Evolutionary conservation across 495 filamentous ascomycete species (phyloP).

Genomic region (Xylaria telfairii): DNA sequence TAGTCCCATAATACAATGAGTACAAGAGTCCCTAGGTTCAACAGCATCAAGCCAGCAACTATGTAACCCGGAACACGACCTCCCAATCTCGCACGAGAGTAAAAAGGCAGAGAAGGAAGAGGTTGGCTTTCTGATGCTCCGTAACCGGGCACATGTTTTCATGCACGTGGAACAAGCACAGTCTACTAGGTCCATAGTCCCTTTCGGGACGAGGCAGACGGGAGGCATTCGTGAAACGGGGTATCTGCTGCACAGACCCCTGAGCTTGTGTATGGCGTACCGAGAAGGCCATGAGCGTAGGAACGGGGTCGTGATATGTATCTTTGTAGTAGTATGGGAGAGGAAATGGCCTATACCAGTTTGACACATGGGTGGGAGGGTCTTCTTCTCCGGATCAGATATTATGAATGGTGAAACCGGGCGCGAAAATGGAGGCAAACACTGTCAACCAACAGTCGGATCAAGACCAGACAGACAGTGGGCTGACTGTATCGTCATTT

Average conservation of each 20-base stretch:
- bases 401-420: not conserved
- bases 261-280: not conserved
- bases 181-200: not conserved
- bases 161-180: slow-evolving; percentile 1
- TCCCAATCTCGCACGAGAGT: not conserved
- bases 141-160: slow-evolving; percentile 12
- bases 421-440: not conserved
- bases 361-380: not conserved
- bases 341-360: not conserved
- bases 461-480: not conserved
- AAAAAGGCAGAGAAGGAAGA: not conserved
- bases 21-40: slow-evolving; percentile 5
- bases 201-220: slow-evolving; percentile 17
- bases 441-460: not conserved
- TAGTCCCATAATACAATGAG: not conserved
- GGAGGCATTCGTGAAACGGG: slow-evolving; percentile 16
- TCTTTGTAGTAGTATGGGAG: not conserved
- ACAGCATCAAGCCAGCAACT: not conserved
- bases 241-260: not conserved
- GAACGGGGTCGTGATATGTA: not conserved
- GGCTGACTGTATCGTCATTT: not conserved
- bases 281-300: not conserved
- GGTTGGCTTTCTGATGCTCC: not conserved
- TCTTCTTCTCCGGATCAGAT: not conserved
- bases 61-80: not conserved